Percentiles rank a stretch among this genome's conserved stretches.
These are phyloP conservation scores for Inga oerstediana DNA, from an alignment of 306 rosid species.

Conservation along the genomic window DNA sequence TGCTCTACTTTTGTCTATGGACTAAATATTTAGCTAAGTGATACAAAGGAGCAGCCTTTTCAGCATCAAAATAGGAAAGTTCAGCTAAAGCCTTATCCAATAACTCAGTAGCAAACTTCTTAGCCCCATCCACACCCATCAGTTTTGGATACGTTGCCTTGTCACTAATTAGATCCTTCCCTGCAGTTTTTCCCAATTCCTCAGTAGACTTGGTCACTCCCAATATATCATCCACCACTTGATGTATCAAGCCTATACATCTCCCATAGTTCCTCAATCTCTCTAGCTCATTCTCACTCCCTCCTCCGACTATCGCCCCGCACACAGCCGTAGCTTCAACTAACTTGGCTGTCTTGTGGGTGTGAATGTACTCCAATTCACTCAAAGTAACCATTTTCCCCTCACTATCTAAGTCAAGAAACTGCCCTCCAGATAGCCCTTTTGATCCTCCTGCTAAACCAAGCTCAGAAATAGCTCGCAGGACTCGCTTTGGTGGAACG, in stretches of 20 bases:
- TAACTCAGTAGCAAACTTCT: constrained; percentile 10
- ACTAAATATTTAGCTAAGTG: background rate
- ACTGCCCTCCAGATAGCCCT: constrained; percentile 49
- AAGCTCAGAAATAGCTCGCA: constrained; percentile 36
- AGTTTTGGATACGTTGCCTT: constrained; percentile 49
- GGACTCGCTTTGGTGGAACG: constrained; percentile 19
- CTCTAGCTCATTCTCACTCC: constrained; percentile 23
- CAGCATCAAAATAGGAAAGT: constrained; percentile 3
- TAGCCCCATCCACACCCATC: constrained; percentile 39
- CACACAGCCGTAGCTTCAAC: constrained; percentile 44
- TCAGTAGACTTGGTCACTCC: constrained; percentile 39
- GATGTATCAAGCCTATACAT: constrained; percentile 43
- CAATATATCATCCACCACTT: constrained; percentile 48
- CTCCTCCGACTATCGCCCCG: constrained; percentile 46
- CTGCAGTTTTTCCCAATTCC: constrained; percentile 43
- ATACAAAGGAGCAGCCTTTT: constrained; percentile 16
- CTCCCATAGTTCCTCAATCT: constrained; percentile 43
- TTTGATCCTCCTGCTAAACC: constrained; percentile 41
- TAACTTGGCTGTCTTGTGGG: constrained; percentile 39
- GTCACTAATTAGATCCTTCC: constrained; percentile 36
- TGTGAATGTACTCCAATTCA: constrained; percentile 42
- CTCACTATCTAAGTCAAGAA: constrained; percentile 31
- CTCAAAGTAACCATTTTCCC: constrained; percentile 29
- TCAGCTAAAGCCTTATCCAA: background rate
- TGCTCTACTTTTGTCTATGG: constrained; percentile 5